Evolutionary conservation across 768 basidiomycete species (phyloP).

Genomic region (Termitomyces sp.): DNA sequence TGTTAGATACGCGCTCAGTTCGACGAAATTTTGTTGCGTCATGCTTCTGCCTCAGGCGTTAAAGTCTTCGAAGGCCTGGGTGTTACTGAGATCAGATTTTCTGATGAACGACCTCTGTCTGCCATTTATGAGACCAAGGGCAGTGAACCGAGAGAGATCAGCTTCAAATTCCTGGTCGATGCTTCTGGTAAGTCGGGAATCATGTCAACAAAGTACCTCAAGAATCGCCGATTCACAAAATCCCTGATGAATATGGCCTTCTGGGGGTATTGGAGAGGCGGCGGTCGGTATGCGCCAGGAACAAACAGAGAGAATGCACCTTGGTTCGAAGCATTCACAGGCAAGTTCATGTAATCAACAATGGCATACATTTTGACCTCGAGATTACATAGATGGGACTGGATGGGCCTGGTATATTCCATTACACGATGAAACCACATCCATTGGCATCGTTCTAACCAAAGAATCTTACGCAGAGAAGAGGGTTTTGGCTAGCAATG

Average conservation of each 20-base stretch:
- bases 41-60: constrained; percentile 44
- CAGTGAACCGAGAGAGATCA: constrained; percentile 33
- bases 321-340: constrained; percentile 52
- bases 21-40: constrained; percentile 52
- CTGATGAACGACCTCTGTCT: constrained; percentile 12
- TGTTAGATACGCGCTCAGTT: constrained; percentile 50
- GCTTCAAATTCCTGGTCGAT: constrained; percentile 59
- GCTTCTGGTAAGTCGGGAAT: constrained; percentile 57
- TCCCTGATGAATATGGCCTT: constrained; percentile 54
- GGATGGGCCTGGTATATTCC: constrained; percentile 60
- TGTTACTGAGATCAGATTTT: constrained; percentile 43
- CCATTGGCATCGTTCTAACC: constrained; percentile 46
- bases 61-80: constrained; percentile 43
- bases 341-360: constrained; percentile 21
- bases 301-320: constrained; percentile 39
- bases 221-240: constrained; percentile 50
- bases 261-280: constrained; percentile 65
- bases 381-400: constrained; percentile 33
- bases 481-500: constrained; percentile 17
- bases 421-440: constrained; percentile 43
- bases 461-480: constrained; percentile 29
- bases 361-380: neutral
- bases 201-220: constrained; percentile 54
- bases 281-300: constrained; percentile 35
- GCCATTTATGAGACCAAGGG: neutral